Evolutionary conservation across 2,329 filamentous ascomycete genomes (phyloP).

Genomic region (Stagonosporopsis rhizophila): DNA sequence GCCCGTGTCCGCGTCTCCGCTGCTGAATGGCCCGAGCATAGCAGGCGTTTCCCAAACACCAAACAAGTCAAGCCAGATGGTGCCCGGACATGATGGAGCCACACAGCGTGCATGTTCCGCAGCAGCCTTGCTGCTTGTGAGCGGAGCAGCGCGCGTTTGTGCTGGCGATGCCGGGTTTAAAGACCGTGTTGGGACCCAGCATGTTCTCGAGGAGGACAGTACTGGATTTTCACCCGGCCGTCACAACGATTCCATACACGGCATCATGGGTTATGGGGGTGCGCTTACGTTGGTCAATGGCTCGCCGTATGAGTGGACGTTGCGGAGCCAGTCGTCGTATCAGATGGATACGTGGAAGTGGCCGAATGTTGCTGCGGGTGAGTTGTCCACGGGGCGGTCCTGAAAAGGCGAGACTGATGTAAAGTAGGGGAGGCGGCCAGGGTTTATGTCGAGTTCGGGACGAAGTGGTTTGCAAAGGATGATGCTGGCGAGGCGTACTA

Average conservation of each 20-base stretch:
- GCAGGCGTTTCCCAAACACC: background rate
- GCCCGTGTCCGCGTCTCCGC: background rate
- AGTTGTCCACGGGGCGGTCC: background rate
- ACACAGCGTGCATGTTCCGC: background rate
- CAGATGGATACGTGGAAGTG: conserved; percentile 51
- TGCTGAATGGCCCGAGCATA: background rate
- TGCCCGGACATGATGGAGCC: conserved; percentile 7
- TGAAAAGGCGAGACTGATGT: background rate
- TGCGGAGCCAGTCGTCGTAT: conserved; percentile 41
- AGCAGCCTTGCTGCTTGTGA: background rate
- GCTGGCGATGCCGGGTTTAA: background rate
- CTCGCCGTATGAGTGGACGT: conserved; percentile 49
- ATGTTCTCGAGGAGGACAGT: background rate
- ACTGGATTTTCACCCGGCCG: background rate
- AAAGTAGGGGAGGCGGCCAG: conserved; percentile 36
- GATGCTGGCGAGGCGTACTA: conserved; percentile 49
- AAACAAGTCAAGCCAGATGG: conserved; percentile 3
- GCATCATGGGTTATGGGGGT: conserved; percentile 34
- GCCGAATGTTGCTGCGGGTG: conserved; percentile 42
- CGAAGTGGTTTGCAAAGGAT: conserved; percentile 36
- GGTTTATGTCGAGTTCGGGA: conserved; percentile 44
- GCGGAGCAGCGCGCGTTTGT: background rate
- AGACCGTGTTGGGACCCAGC: conserved; percentile 9
- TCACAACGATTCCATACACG: background rate
- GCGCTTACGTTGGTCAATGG: conserved; percentile 51